Conservation (phyloP, 257 asterid species). For the Petunia axillaris region DNA sequence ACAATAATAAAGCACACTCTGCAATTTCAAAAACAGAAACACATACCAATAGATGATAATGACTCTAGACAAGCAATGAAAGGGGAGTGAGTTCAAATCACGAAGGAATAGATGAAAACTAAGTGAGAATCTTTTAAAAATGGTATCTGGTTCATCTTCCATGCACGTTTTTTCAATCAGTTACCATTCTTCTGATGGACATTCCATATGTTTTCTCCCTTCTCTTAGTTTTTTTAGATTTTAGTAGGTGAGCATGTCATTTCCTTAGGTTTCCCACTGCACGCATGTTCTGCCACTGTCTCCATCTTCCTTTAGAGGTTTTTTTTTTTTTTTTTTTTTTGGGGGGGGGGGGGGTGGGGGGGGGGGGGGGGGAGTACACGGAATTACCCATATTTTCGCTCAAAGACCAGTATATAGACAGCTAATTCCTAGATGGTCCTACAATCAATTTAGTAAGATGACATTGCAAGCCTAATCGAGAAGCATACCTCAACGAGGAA, state of each 20-base stretch:
- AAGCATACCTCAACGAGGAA: constrained; percentile 96
- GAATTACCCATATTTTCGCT: neutral
- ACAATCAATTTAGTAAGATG: constrained; percentile 36
- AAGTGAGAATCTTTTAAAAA: neutral
- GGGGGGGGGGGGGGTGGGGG: no score
- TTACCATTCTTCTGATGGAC: neutral
- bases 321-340: neutral
- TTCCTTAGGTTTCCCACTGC: neutral
- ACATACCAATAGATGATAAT: neutral
- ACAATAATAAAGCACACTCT: neutral
- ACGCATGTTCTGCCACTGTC: neutral
- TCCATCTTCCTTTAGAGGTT: neutral
- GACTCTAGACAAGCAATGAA: neutral
- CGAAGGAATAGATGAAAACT: neutral
- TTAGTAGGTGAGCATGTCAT: neutral
- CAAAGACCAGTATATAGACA: constrained; percentile 9
- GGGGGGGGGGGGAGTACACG: neutral
- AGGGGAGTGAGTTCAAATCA: neutral
- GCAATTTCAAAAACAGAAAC: neutral
- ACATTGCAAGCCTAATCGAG: constrained; percentile 54
- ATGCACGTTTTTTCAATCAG: neutral
- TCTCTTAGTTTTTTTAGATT: neutral
- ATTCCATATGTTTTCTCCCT: neutral
- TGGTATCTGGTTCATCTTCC: neutral
- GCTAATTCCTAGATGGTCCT: constrained; percentile 1